Base-by-base conservation (phyloP, 1,284 basidiomycete species). In the Pisolithus thermaeus region DNA sequence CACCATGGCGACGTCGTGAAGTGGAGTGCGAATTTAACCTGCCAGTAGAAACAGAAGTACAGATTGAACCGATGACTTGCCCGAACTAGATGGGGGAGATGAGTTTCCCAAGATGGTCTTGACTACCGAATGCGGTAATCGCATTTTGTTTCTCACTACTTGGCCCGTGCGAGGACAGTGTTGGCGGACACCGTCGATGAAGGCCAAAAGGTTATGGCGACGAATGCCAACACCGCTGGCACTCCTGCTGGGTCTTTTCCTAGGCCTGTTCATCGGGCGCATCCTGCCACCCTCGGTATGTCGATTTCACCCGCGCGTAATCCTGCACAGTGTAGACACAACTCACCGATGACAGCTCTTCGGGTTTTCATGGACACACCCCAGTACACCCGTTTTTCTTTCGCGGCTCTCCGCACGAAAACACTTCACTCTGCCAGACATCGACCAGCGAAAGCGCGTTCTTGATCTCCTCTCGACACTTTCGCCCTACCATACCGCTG, bases 401-500 rank as follows among this genome's bases (percentile, higher is more conserved):
- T 73, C 70, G 8, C 79, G 76, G 55, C 71, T 78, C 50, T 75
- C 77, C 48, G 74, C 76, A 49, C 78, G 77, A 28, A 81, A 84
- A 51, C 77, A 80, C 18, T 75, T 89, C 40, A 76, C 79, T 27
- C 67, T 84, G 3, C 92, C 92, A 0, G 86, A 85, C 0, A 62
- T 84, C 14, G 83, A 88, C 32, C 91, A 97, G 67, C 86, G 94
- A 14, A 74, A 79, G 44, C 87, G 92, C 45, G 84, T 97, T 18
- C 80, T 97, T 38, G 83, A 92, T 52, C 79, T 97, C 45, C 77
- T 97, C 50, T 87, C 89, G 27, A 87, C 87, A 5, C 78, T 97
- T 46, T 84, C 90, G 0, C 83, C 91, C 0, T 91, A 95, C 65
- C 87, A 97, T 70, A 97, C 94, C 20, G 84, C 85, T 53, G 87